phyloP scores from a whole-genome alignment of 2,329 filamentous ascomycete species.

The Helminthosporium solani region DNA sequence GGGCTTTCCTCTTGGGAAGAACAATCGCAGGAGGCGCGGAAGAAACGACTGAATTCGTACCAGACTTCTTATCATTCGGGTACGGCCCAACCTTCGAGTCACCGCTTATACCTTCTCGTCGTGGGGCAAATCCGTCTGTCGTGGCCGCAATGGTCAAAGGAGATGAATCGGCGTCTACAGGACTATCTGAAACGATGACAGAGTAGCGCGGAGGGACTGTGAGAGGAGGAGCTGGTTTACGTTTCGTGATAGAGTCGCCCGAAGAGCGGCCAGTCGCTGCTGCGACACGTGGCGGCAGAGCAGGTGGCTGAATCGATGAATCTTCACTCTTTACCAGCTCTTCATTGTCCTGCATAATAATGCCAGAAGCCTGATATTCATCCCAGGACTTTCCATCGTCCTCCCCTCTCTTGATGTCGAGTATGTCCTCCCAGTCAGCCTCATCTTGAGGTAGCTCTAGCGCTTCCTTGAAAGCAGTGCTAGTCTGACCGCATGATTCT shows the following conservation, averaged over 20 bases:
- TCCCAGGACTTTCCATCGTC: constrained; percentile 29
- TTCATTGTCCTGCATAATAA: constrained; percentile 48
- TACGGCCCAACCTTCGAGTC: constrained; percentile 8
- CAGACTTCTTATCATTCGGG: constrained; percentile 40
- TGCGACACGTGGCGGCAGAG: constrained; percentile 42
- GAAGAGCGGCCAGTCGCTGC: constrained; percentile 27
- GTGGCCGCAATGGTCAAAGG: constrained; percentile 43
- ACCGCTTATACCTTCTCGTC: constrained; percentile 4
- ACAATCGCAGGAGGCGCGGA: constrained; percentile 39
- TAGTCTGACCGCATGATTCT: constrained; percentile 44
- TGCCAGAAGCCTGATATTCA: constrained; percentile 44
- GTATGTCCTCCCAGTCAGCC: constrained; percentile 52
- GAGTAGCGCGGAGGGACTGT: constrained; percentile 48
- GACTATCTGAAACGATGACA: constrained; percentile 43
- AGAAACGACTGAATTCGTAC: constrained; percentile 36
- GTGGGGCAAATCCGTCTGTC: constrained; percentile 43
- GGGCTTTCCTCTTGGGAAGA: constrained; percentile 48
- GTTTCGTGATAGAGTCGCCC: constrained; percentile 30
- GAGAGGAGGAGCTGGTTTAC: constrained; percentile 47
- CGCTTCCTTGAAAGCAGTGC: constrained; percentile 41
- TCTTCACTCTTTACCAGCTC: constrained; percentile 19
- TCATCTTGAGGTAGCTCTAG: constrained; percentile 43
- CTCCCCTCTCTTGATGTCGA: constrained; percentile 33
- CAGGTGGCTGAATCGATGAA: constrained; percentile 28
- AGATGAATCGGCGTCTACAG: constrained; percentile 39